A percentile compares a stretch with the other conserved stretches of the same genome.
Conservation (phyloP, 257 asterid genomes). For the Buddleja alternifolia region DNA sequence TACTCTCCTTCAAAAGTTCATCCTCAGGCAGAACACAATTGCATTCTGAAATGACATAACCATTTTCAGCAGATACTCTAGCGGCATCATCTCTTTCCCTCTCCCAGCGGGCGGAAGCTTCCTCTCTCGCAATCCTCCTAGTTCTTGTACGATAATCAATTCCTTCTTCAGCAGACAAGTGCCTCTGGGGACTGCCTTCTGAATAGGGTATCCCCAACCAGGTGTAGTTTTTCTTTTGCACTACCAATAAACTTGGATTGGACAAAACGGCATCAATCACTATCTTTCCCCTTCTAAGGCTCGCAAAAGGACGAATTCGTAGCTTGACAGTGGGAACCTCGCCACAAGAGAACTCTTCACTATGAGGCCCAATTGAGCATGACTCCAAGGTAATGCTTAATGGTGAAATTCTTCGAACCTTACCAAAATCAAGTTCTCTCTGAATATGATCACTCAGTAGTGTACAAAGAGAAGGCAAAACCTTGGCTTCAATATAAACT, state of each 20-base stretch:
- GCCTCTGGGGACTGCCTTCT: conserved; percentile 66
- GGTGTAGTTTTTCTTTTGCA: conserved; percentile 79
- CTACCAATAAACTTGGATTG: conserved; percentile 77
- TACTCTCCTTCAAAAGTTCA: conserved; percentile 53
- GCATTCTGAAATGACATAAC: conserved; percentile 69
- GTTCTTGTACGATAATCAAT: conserved; percentile 86
- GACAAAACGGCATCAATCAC: conserved; percentile 86
- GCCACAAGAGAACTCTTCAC: conserved; percentile 90
- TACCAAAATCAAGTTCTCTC: conserved; percentile 90
- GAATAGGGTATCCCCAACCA: conserved; percentile 92
- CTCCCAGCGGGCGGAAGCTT: conserved; percentile 70
- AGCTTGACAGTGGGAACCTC: conserved; percentile 83
- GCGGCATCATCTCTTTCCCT: conserved; percentile 85
- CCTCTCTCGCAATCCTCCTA: conserved; percentile 88
- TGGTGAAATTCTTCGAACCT: conserved; percentile 86
- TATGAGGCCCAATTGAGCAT: conserved; percentile 87
- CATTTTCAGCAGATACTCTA: conserved; percentile 73
- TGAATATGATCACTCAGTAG: conserved; percentile 69
- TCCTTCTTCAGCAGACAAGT: conserved; percentile 86
- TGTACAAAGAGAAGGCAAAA: conserved; percentile 82
- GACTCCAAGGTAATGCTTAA: conserved; percentile 92
- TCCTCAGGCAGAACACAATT: conserved; percentile 49
- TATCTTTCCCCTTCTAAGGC: conserved; percentile 87
- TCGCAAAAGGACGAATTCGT: conserved; percentile 86
- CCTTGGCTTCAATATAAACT: conserved; percentile 67